Evolutionary conservation across 2,329 filamentous ascomycete species (phyloP).

Genomic region (Talaromyces sp.): DNA sequence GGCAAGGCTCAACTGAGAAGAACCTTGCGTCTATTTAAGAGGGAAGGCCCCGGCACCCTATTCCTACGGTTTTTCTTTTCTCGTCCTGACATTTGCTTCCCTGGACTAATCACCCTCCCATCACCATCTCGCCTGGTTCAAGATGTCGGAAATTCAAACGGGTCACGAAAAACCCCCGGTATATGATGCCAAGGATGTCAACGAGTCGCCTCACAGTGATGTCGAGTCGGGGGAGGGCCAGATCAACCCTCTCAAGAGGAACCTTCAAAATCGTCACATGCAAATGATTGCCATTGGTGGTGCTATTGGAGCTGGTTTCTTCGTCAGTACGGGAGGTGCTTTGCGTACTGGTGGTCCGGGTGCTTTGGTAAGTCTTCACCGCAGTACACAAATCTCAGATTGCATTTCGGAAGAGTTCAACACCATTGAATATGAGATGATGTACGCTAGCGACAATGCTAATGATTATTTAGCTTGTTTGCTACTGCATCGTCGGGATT

Average conservation of each 20-base stretch:
- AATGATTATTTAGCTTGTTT: constrained; percentile 27
- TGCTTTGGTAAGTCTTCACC: constrained; percentile 26
- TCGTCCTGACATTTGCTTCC: neutral
- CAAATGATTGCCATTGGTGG: constrained; percentile 32
- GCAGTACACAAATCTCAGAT: neutral
- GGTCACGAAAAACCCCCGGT: constrained; percentile 10
- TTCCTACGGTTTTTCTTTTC: neutral
- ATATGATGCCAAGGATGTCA: constrained; percentile 13
- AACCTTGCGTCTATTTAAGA: constrained; percentile 11
- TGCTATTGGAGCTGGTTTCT: constrained; percentile 44
- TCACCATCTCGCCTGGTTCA: neutral
- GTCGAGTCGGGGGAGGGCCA: constrained; percentile 20
- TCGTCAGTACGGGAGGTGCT: constrained; percentile 41
- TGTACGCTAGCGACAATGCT: neutral
- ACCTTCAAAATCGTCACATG: constrained; percentile 36
- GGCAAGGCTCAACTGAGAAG: neutral
- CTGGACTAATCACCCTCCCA: neutral
- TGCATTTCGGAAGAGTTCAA: neutral
- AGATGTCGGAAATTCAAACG: constrained; percentile 10
- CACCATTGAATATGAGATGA: neutral
- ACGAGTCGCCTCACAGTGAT: constrained; percentile 11
- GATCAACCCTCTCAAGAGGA: constrained; percentile 30
- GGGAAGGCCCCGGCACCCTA: neutral
- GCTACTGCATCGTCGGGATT: constrained; percentile 55
- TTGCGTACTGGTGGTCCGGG: constrained; percentile 40